Percentiles rank a stretch among this genome's conserved stretches.
Evolutionary conservation across 1,139 yeast species (phyloP).

Genomic region (Geotrichum cucujoidarum): DNA sequence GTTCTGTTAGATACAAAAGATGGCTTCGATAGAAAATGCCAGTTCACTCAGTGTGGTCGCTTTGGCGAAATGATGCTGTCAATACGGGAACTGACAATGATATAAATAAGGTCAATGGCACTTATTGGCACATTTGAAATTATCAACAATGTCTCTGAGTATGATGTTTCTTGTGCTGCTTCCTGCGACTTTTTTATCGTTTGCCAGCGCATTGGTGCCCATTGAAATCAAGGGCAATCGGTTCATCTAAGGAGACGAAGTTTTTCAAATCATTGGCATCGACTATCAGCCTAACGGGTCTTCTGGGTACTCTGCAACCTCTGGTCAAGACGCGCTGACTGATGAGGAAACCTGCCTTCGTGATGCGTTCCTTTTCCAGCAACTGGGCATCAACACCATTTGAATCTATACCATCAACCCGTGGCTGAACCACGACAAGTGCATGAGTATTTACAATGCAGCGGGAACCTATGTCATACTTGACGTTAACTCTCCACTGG

Average conservation of each 20-base stretch:
- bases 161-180: no score
- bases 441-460: slow-evolving; percentile 85
- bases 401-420: slow-evolving; percentile 86
- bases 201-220: slow-evolving; percentile 43
- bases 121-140: no score
- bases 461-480: slow-evolving; percentile 89
- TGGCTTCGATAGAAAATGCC: no score
- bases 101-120: no score
- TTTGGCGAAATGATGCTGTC: no score
- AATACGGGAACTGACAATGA: no score
- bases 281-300: slow-evolving; percentile 77
- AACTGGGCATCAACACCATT: slow-evolving; percentile 75
- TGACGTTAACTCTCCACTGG: slow-evolving; percentile 85
- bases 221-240: slow-evolving; percentile 43
- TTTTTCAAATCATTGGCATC: slow-evolving; percentile 52
- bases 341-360: slow-evolving; percentile 68
- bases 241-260: slow-evolving; percentile 47
- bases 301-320: slow-evolving; percentile 46
- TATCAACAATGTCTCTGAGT: no score
- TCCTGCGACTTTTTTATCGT: no score
- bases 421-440: slow-evolving; percentile 73
- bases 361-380: slow-evolving; percentile 73
- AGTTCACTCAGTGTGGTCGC: no score
- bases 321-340: slow-evolving; percentile 64
- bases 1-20: no score